Percentiles rank a stretch among this genome's conserved stretches.
These are phyloP conservation scores for Suillus paluster DNA, from an alignment of 768 basidiomycete genomes.

Conservation along the genomic window DNA sequence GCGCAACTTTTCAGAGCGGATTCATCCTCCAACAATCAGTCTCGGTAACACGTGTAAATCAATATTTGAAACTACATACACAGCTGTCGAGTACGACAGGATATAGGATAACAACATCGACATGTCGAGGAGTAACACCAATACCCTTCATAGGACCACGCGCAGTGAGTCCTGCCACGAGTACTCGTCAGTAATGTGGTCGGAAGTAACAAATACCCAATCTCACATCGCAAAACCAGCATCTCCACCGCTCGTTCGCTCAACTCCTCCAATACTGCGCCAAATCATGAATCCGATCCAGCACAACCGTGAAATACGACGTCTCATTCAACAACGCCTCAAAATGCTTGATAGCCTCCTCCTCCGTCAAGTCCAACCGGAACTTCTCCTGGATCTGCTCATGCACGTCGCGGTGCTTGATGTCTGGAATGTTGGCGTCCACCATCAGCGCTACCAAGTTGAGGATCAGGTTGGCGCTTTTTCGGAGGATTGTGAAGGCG, in stretches of 20 bases:
- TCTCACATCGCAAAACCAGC: neutral
- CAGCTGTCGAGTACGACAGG: no score
- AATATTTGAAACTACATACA: no score
- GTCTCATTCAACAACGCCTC: constrained; percentile 93
- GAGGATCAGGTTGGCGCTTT: constrained; percentile 95
- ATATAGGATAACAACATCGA: no score
- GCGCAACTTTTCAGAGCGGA: no score
- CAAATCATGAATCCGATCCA: constrained; percentile 92
- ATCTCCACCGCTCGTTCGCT: neutral
- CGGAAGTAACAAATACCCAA: neutral
- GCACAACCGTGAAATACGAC: constrained; percentile 88
- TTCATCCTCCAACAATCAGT: no score
- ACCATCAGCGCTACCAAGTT: constrained; percentile 98
- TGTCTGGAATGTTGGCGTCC: constrained; percentile 96
- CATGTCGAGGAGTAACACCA: neutral
- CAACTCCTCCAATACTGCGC: constrained; percentile 89
- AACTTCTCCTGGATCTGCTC: constrained; percentile 97
- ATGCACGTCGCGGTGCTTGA: constrained; percentile 88
- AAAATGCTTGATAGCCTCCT: constrained; percentile 97
- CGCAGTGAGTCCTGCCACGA: neutral
- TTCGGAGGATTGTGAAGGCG: constrained; percentile 95
- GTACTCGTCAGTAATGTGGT: neutral
- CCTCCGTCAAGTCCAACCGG: constrained; percentile 90
- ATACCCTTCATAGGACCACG: neutral
- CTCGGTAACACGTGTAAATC: no score